A percentile compares a stretch with the other conserved stretches of the same genome.
Evolutionary conservation across 2,329 filamentous ascomycete species (phyloP).

Genomic region (Zasmidium cellare): DNA sequence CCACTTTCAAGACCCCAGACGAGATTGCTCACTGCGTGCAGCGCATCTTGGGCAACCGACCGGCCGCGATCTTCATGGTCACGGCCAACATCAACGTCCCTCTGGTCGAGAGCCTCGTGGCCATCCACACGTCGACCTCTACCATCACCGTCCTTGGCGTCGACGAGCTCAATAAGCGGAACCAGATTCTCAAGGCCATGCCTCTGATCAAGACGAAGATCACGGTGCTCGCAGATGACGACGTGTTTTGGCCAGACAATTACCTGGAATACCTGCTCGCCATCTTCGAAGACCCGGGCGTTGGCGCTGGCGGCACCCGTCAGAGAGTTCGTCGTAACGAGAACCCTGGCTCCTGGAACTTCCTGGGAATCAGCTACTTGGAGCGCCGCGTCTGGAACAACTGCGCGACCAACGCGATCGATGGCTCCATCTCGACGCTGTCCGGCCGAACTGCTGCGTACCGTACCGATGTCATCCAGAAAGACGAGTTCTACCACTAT

Average conservation of each 20-base stretch:
- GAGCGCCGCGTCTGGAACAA: slow-evolving; percentile 65
- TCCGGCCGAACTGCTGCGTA: slow-evolving; percentile 58
- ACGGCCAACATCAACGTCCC: slow-evolving; percentile 27
- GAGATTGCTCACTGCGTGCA: slow-evolving; percentile 32
- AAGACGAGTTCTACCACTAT: slow-evolving; percentile 42
- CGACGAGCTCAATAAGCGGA: slow-evolving; percentile 35
- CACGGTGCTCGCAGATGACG: slow-evolving; percentile 37
- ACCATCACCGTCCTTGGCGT: slow-evolving; percentile 34
- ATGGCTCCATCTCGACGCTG: slow-evolving; percentile 60
- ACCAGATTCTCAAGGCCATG: slow-evolving; percentile 35
- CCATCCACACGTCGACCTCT: slow-evolving; percentile 6
- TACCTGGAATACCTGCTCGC: slow-evolving; percentile 36
- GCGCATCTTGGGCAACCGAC: slow-evolving; percentile 26
- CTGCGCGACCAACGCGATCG: slow-evolving; percentile 55
- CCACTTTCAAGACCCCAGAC: slow-evolving; percentile 32
- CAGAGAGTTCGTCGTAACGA: slow-evolving; percentile 52
- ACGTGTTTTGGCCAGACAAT: slow-evolving; percentile 35
- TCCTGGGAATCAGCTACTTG: slow-evolving; percentile 60
- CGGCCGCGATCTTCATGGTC: slow-evolving; percentile 31
- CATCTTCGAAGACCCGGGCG: slow-evolving; percentile 44
- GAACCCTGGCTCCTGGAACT: slow-evolving; percentile 45
- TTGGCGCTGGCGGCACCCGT: slow-evolving; percentile 59
- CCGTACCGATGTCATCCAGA: slow-evolving; percentile 52
- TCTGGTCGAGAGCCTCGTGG: slow-evolving; percentile 16
- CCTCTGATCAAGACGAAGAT: slow-evolving; percentile 29